phyloP scores from a whole-genome alignment of 176 grass and related monocot genomes.

The Cymbopogon citratus region DNA sequence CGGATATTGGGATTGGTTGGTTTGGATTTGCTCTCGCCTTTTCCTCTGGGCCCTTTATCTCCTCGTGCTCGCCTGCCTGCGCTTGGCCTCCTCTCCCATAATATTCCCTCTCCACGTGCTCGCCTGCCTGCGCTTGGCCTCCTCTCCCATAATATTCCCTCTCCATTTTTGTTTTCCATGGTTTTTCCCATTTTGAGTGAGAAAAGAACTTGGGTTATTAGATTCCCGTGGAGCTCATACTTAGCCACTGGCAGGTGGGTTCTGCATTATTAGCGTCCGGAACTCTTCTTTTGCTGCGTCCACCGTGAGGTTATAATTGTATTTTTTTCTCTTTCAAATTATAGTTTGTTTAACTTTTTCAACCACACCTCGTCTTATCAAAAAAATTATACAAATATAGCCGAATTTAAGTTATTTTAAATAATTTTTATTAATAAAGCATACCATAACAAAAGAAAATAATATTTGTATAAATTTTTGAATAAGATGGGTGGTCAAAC shows the following conservation, averaged over 20 bases:
- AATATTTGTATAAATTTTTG: too few relatives aligned
- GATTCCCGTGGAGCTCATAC: conserved; percentile 30
- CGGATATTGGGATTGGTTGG: conserved; percentile 42
- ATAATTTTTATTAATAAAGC: too few relatives aligned
- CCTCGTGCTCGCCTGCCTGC: not conserved
- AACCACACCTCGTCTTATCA: too few relatives aligned
- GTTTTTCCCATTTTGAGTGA: not conserved
- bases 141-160: conserved; percentile 35
- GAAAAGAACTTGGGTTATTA: not conserved
- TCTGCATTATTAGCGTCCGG: not conserved
- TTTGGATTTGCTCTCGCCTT: conserved; percentile 44
- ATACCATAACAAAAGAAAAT: too few relatives aligned
- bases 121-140: conserved; percentile 2
- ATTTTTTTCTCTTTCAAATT: too few relatives aligned
- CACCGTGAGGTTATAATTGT: not conserved
- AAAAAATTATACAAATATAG: too few relatives aligned
- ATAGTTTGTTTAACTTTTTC: too few relatives aligned
- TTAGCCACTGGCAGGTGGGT: conserved; percentile 4
- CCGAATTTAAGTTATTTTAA: too few relatives aligned
- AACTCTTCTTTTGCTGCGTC: not conserved
- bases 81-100: conserved; percentile 5
- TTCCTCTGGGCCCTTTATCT: conserved; percentile 46
- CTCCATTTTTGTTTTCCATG: not conserved
- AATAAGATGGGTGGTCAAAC: too few relatives aligned
- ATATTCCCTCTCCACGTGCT: conserved; percentile 29